A percentile compares a stretch with the other conserved stretches of the same genome.
Evolutionary conservation across 768 basidiomycete species (phyloP).

Genomic region (Boletus reticuloceps): DNA sequence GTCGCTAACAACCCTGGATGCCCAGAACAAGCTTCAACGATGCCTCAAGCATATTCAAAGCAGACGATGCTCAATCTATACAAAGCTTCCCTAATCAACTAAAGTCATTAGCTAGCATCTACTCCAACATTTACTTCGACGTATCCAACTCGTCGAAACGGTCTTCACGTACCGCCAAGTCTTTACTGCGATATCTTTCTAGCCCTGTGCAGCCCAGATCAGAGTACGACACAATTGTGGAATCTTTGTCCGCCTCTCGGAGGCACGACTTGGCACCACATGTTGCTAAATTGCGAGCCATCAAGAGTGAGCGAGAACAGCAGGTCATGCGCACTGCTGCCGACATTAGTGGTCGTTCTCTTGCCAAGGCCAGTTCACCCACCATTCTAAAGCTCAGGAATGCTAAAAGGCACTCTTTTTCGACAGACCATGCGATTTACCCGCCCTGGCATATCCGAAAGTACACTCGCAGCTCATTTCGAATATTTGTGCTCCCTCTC

Average conservation of each 20-base stretch:
- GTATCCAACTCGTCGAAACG: conserved; percentile 40
- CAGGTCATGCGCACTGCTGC: conserved; percentile 80
- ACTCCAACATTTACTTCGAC: conserved; percentile 54
- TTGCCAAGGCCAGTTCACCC: conserved; percentile 63
- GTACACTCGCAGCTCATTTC: conserved; percentile 75
- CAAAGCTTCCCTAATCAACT: conserved; percentile 56
- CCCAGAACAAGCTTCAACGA: conserved; percentile 65
- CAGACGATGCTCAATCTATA: conserved; percentile 68
- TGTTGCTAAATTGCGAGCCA: conserved; percentile 64
- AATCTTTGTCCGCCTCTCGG: conserved; percentile 47
- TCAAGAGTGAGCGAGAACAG: conserved; percentile 82
- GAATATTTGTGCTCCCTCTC: conserved; percentile 79
- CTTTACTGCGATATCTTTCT: conserved; percentile 53
- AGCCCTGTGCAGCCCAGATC: conserved; percentile 21
- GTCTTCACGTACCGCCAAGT: conserved; percentile 44
- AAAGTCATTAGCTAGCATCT: conserved; percentile 48
- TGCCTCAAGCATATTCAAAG: conserved; percentile 65
- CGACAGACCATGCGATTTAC: conserved; percentile 81
- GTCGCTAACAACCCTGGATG: conserved; percentile 1
- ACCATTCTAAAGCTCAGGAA: not conserved
- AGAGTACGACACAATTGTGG: conserved; percentile 57
- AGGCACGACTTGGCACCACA: conserved; percentile 59
- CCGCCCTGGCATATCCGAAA: conserved; percentile 53
- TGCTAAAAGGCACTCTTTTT: not conserved
- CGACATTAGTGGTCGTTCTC: conserved; percentile 81